phyloP scores from a whole-genome alignment of 2,329 filamentous ascomycete genomes.

The Microascus cirrosus region DNA sequence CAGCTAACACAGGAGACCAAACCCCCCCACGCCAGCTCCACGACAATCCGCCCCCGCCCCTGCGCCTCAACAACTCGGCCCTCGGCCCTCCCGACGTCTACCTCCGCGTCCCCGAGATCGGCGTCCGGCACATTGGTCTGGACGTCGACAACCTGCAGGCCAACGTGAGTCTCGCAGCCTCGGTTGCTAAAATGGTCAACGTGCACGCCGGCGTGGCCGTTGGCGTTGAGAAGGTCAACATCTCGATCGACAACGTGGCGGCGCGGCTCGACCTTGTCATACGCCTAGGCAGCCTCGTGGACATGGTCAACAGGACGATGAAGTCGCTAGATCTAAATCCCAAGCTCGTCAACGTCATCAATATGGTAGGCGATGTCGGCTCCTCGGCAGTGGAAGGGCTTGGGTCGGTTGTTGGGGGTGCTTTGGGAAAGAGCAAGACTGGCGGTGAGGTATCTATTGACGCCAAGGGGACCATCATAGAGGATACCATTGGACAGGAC shows the following conservation, averaged over 20 bases:
- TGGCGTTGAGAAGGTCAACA: conserved; percentile 39
- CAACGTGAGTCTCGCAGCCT: conserved; percentile 48
- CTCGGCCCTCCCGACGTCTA: conserved; percentile 31
- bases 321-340: conserved; percentile 49
- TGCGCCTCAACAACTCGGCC: not conserved
- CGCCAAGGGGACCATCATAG: conserved; percentile 52
- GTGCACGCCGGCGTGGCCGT: conserved; percentile 43
- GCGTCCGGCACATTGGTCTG: conserved; percentile 47
- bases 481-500: conserved; percentile 38
- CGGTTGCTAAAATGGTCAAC: conserved; percentile 45
- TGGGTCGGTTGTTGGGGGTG: conserved; percentile 42
- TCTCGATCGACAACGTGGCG: conserved; percentile 49
- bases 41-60: not conserved
- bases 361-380: conserved; percentile 39
- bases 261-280: conserved; percentile 49
- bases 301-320: conserved; percentile 51
- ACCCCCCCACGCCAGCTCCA: not conserved
- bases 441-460: conserved; percentile 46
- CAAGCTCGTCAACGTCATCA: conserved; percentile 42
- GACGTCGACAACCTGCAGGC: conserved; percentile 47
- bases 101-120: conserved; percentile 45
- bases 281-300: conserved; percentile 46
- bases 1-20: not conserved
- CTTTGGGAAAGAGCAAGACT: conserved; percentile 42
- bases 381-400: conserved; percentile 43